phyloP scores from a whole-genome alignment of 2,329 filamentous ascomycete species.

The Gnomoniopsis sp. region DNA sequence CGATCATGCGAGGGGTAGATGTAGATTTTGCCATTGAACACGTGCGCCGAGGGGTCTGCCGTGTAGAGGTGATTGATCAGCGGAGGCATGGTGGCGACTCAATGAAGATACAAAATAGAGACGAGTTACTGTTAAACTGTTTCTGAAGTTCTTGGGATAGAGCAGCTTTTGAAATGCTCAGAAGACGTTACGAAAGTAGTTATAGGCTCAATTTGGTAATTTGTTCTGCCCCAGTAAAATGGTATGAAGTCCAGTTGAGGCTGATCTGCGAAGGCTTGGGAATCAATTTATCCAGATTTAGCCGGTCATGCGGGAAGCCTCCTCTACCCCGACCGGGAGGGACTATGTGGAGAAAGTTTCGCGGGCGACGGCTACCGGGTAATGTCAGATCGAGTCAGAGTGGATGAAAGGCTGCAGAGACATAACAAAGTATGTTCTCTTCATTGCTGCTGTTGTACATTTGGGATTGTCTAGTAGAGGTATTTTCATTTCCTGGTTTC shows the following conservation, averaged over 20 bases:
- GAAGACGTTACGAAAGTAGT: not conserved
- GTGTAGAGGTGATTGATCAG: constrained; percentile 75
- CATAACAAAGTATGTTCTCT: no score
- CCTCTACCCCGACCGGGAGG: not conserved
- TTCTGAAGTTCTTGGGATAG: no score
- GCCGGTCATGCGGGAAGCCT: not conserved
- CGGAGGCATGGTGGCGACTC: constrained; percentile 43
- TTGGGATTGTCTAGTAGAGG: no score
- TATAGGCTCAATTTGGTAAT: not conserved
- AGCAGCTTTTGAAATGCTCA: not conserved
- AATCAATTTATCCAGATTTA: not conserved
- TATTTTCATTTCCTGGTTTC: no score
- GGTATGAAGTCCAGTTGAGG: not conserved
- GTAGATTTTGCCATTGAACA: constrained; percentile 72
- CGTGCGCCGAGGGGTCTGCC: constrained; percentile 76
- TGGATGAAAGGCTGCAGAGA: no score
- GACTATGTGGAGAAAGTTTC: not conserved
- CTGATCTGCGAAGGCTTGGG: not conserved
- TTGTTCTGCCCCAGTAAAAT: not conserved
- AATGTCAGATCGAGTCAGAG: not conserved
- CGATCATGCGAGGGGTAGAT: constrained; percentile 80
- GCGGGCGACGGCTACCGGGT: not conserved
- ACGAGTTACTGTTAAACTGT: no score
- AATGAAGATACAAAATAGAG: not conserved
- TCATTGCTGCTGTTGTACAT: no score